phyloP scores from a whole-genome alignment of 2,329 filamentous ascomycete genomes.

The Hortaea werneckii region DNA sequence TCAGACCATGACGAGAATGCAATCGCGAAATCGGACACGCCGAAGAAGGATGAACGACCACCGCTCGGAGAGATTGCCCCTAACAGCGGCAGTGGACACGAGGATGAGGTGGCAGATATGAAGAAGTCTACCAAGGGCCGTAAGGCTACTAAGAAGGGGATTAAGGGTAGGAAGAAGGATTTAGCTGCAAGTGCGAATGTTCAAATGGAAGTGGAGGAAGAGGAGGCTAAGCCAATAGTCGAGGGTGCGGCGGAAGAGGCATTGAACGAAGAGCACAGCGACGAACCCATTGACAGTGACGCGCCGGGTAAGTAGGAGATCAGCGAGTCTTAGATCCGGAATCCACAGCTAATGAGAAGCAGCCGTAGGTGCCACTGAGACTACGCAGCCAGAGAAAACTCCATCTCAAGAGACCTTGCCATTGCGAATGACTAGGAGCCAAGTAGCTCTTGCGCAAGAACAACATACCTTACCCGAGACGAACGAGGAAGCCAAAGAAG shows the following conservation, averaged over 20 bases:
- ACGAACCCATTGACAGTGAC: too few species aligned
- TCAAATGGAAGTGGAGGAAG: neutral
- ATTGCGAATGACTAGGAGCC: too few species aligned
- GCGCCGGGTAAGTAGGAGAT: too few species aligned
- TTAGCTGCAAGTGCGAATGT: neutral
- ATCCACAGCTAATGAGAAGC: too few species aligned
- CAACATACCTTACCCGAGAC: too few species aligned
- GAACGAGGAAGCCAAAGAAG: neutral
- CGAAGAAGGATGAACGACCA: conserved; percentile 19
- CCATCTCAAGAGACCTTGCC: too few species aligned
- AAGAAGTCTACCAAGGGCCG: conserved; percentile 26
- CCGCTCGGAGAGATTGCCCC: conserved; percentile 32
- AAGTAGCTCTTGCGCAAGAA: too few species aligned
- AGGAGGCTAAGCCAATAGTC: neutral
- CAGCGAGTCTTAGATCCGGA: too few species aligned
- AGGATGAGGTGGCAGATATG: conserved; percentile 9
- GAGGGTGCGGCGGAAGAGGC: neutral
- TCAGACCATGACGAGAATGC: conserved; percentile 27
- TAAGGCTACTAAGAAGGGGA: conserved; percentile 21
- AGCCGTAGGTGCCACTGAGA: too few species aligned
- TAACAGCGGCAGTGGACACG: conserved; percentile 21
- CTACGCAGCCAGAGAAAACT: too few species aligned
- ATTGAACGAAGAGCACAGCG: neutral
- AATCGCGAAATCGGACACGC: conserved; percentile 17
- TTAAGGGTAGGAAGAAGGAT: conserved; percentile 15